Evolutionary conservation across 2,329 filamentous ascomycete species (phyloP).

Genomic region (Cladophialophora bantiana): DNA sequence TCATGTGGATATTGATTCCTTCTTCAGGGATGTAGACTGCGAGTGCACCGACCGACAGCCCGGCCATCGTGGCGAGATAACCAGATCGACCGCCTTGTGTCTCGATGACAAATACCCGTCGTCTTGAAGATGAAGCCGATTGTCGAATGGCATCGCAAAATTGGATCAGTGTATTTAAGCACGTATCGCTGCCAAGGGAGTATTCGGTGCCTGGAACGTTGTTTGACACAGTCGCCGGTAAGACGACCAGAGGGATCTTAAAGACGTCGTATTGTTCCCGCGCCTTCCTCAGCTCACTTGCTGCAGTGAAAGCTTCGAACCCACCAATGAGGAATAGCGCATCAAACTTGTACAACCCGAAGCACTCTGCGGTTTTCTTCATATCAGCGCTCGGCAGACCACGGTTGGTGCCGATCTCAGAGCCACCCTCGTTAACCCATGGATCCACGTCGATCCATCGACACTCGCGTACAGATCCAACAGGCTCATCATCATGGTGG

Average conservation of each 20-base stretch:
- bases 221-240: constrained; percentile 98
- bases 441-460: constrained; percentile 92
- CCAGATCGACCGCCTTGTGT: constrained; percentile 95
- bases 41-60: constrained; percentile 86
- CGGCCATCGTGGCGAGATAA: constrained; percentile 89
- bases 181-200: constrained; percentile 94
- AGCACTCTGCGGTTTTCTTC: constrained; percentile 79
- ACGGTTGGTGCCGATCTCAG: constrained; percentile 97
- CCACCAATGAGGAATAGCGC: constrained; percentile 91
- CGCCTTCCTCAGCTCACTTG: constrained; percentile 84
- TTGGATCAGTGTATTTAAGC: constrained; percentile 89
- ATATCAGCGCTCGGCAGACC: constrained; percentile 89
- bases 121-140: constrained; percentile 89
- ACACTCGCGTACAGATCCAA: constrained; percentile 83
- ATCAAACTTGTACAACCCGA: constrained; percentile 87
- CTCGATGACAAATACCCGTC: constrained; percentile 96
- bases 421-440: constrained; percentile 96
- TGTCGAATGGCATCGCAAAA: constrained; percentile 99
- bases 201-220: constrained; percentile 98
- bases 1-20: constrained; percentile 91
- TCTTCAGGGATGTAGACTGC: constrained; percentile 98
- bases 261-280: constrained; percentile 80
- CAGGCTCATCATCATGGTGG: constrained; percentile 82
- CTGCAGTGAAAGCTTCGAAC: constrained; percentile 93
- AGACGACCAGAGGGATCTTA: constrained; percentile 87